Base-by-base conservation (phyloP, 23 red algal genomes). In the Gracilaria gracilis region DNA sequence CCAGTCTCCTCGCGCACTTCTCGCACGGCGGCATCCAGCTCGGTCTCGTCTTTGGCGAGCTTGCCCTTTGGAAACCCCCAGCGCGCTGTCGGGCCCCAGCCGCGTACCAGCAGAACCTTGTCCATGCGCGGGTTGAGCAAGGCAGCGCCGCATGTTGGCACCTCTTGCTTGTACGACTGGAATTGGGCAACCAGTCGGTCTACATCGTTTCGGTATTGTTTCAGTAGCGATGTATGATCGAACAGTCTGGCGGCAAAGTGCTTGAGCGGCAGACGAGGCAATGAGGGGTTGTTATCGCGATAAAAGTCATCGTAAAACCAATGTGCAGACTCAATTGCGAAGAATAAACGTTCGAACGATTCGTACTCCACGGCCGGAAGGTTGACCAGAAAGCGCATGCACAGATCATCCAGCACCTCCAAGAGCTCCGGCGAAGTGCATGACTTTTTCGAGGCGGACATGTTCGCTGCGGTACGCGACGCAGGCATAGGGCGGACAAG, bases 51-150 rank as follows among this genome's bases (percentile, higher is more conserved):
- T 32, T 99, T 99, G 40, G 83, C 89, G 15, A 99, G 72, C 67
- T 99, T 99, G 20, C 97, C 97, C 66, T 99, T 99, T 71, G 97
- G 97, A 93, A 99, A 96, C 4, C 97, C 93, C 97, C 97, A 99
- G 58, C 82, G 78, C 15, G 90, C 90, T 29, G 79, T 61, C 16
- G 36, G 53, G 54, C 88, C 86, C 88, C 92, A 99, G 4, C 84
- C 84, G 33, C 88, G 78, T 27, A 99, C 94, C 28, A 99, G 39
- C 31, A 99, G 23, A 54, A 99, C 97, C 75, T 95, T 96, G 54
- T 91, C 86, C 78, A 99, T 65, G 11, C 39, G 39, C 42, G 79
- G 28, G 70, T 96, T 96, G 27, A 96, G 62, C 57, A 96, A 20
- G 0, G 94, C 94, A 0, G 92, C 94, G 12, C 97, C 97, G 55